Percentiles rank a stretch among this genome's conserved stretches.
These are phyloP conservation scores for Parmales sp. DNA, from an alignment of 108 stramenopile genomes.

Conservation along the genomic window DNA sequence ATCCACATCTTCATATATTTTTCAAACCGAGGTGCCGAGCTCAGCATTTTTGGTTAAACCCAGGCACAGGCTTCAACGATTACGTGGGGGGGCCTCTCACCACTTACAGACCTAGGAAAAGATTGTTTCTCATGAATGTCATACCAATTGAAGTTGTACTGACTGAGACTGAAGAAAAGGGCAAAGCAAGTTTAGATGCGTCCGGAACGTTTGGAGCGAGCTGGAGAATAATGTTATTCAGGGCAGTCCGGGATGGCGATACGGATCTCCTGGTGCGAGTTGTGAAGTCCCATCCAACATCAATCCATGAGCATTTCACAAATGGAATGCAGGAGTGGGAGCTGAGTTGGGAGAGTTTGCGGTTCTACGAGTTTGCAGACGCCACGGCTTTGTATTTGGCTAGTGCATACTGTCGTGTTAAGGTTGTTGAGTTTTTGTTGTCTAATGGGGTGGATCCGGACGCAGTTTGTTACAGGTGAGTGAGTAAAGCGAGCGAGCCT, in stretches of 20 bases:
- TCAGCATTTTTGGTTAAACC: too few relatives aligned
- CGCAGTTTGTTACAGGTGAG: slow-evolving; percentile 14
- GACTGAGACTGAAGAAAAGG: too few relatives aligned
- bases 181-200: too few relatives aligned
- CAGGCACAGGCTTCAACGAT: too few relatives aligned
- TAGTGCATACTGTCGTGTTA: not conserved
- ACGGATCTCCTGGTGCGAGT: not conserved
- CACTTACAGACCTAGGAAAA: too few relatives aligned
- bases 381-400: slow-evolving; percentile 9
- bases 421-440: not conserved
- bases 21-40: too few relatives aligned
- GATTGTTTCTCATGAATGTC: too few relatives aligned
- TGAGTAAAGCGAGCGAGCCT: too few relatives aligned
- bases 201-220: not conserved
- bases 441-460: slow-evolving; percentile 6
- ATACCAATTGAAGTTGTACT: too few relatives aligned
- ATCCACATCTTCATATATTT: too few relatives aligned
- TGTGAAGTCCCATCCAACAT: not conserved
- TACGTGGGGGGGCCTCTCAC: too few relatives aligned
- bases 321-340: slow-evolving; percentile 8
- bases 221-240: slow-evolving; percentile 9
- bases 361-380: slow-evolving; percentile 11
- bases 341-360: not conserved
- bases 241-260: slow-evolving; percentile 9
- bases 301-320: slow-evolving; percentile 12